Evolutionary conservation across 495 filamentous ascomycete species (phyloP).

Genomic region (Lophiostoma macrostomum): DNA sequence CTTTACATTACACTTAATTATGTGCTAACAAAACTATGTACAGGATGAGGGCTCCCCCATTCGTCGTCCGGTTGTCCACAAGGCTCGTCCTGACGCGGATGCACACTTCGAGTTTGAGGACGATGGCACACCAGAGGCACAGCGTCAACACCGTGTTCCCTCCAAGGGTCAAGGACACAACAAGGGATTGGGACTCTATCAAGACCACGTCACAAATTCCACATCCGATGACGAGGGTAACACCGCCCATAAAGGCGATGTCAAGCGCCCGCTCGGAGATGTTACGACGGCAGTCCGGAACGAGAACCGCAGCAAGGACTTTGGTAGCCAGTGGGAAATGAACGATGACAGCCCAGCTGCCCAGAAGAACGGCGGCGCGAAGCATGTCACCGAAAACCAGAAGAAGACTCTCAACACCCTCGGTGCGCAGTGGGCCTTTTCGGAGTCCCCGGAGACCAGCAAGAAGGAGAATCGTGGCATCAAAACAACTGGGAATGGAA

Average conservation of each 20-base stretch:
- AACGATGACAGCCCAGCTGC: constrained; percentile 57
- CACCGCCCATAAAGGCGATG: constrained; percentile 36
- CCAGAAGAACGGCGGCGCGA: constrained; percentile 27
- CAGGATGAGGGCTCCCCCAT: constrained; percentile 38
- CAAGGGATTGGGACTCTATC: constrained; percentile 68
- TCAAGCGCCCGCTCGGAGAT: constrained; percentile 51
- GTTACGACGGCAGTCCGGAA: constrained; percentile 66
- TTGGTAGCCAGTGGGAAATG: constrained; percentile 68
- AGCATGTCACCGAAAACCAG: constrained; percentile 17
- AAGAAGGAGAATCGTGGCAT: constrained; percentile 45
- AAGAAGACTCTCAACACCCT: constrained; percentile 28
- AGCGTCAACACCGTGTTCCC: constrained; percentile 30
- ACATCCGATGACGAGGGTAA: constrained; percentile 50
- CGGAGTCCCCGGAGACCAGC: constrained; percentile 54
- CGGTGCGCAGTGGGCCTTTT: constrained; percentile 40
- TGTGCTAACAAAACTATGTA: no score
- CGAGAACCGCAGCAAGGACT: constrained; percentile 66
- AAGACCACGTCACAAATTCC: constrained; percentile 60
- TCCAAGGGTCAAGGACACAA: constrained; percentile 46
- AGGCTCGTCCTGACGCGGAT: constrained; percentile 74
- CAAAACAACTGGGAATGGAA: constrained; percentile 65
- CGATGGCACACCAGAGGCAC: constrained; percentile 45
- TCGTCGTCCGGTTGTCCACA: constrained; percentile 52
- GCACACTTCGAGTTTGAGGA: constrained; percentile 75
- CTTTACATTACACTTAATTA: neutral